phyloP scores from a whole-genome alignment of 2,329 filamentous ascomycete genomes.

The Fusarium goolgardi region DNA sequence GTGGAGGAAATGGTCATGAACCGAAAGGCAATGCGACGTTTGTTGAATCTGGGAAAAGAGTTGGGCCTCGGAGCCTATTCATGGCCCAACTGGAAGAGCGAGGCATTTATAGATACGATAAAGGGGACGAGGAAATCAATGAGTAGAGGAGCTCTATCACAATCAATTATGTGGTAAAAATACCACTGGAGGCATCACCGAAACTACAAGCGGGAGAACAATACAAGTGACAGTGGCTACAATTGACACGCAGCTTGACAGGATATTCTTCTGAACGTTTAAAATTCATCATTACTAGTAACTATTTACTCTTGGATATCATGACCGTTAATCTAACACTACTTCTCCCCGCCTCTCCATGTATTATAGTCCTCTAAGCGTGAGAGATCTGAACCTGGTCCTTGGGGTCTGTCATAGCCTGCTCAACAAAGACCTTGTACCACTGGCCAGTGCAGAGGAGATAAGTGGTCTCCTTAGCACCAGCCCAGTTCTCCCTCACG shows the following conservation, averaged over 20 bases:
- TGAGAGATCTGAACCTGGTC: constrained; percentile 17
- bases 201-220: too few relatives aligned
- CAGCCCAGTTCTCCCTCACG: constrained; percentile 66
- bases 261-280: not conserved
- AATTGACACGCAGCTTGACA: not conserved
- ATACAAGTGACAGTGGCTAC: not conserved
- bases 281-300: constrained; percentile 4
- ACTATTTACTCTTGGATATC: constrained; percentile 24
- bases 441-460: constrained; percentile 42
- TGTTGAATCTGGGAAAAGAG: not conserved
- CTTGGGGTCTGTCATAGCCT: constrained; percentile 32
- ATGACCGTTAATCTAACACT: constrained; percentile 19
- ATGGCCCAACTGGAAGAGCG: constrained; percentile 21
- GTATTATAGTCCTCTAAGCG: not conserved
- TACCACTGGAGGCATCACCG: too few relatives aligned
- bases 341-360: too few relatives aligned
- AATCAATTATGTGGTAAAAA: too few relatives aligned
- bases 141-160: not conserved
- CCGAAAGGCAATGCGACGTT: constrained; percentile 30
- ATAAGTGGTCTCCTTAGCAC: constrained; percentile 49
- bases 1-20: not conserved
- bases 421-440: constrained; percentile 44
- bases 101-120: not conserved
- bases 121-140: not conserved
- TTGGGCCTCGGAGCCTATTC: constrained; percentile 35